These are phyloP conservation scores for Priceomyces melissophilus DNA, from an alignment of 805 yeast species.

Conservation along the genomic window DNA sequence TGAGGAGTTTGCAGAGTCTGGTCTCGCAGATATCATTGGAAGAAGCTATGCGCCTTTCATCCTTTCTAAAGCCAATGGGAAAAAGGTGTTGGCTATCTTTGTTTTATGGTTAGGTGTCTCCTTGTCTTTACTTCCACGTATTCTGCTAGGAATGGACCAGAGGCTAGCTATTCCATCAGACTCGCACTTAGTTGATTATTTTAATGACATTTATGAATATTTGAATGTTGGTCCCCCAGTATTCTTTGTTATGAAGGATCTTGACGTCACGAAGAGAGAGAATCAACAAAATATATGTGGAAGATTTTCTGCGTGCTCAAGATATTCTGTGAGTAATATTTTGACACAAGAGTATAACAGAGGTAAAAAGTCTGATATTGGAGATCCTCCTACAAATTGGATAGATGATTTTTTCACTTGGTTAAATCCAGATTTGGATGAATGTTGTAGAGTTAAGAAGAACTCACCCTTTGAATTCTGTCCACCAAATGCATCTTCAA, in stretches of 20 bases:
- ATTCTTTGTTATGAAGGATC: conserved; percentile 72
- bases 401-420: conserved; percentile 85
- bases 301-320: conserved; percentile 78
- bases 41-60: conserved; percentile 59
- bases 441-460: conserved; percentile 76
- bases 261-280: conserved; percentile 56
- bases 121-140: conserved; percentile 61
- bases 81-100: conserved; percentile 52
- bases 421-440: conserved; percentile 81
- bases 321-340: conserved; percentile 73
- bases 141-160: conserved; percentile 84
- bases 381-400: conserved; percentile 89
- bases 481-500: conserved; percentile 59
- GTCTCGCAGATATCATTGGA: conserved; percentile 36
- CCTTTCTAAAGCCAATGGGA: conserved; percentile 44
- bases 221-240: conserved; percentile 90
- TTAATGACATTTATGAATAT: conserved; percentile 67
- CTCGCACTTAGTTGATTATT: conserved; percentile 79
- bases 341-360: conserved; percentile 82
- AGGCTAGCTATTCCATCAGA: conserved; percentile 80
- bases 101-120: conserved; percentile 65
- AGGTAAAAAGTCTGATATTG: conserved; percentile 57
- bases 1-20: conserved; percentile 14
- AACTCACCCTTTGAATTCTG: conserved; percentile 43
- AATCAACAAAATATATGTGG: conserved; percentile 82